Evolutionary conservation across 371 early-diverging fungal species (phyloP).

Genomic region (Zychaea mexicana): DNA sequence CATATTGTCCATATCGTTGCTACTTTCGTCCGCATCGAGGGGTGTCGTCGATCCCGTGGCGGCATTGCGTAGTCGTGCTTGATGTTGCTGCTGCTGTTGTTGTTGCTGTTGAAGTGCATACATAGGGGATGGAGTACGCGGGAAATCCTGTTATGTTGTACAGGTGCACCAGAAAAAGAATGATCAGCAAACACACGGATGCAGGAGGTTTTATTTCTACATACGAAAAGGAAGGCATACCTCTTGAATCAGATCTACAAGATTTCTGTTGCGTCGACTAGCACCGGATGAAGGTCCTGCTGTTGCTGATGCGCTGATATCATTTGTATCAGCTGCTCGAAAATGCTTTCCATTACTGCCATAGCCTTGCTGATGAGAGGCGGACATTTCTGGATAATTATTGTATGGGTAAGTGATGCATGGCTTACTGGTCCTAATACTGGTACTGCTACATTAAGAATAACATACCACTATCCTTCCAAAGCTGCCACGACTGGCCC

Average conservation of each 20-base stretch:
- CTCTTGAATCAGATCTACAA: slow-evolving; percentile 4
- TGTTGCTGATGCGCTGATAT: neutral
- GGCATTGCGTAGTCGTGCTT: neutral
- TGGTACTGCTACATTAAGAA: neutral
- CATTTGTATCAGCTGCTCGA: slow-evolving; percentile 2
- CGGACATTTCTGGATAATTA: slow-evolving; percentile 5
- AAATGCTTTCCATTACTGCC: slow-evolving; percentile 8
- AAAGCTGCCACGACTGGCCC: slow-evolving; percentile 39
- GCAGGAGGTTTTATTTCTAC: neutral
- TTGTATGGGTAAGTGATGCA: neutral
- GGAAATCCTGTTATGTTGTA: neutral
- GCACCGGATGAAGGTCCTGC: neutral
- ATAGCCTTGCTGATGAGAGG: slow-evolving; percentile 18
- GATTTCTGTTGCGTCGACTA: neutral
- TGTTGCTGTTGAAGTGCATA: slow-evolving; percentile 7
- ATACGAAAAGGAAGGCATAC: neutral
- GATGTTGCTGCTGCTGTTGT: neutral
- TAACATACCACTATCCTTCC: slow-evolving; percentile 23
- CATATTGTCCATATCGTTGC: slow-evolving; percentile 2
- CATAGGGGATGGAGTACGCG: slow-evolving; percentile 1
- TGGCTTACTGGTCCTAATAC: neutral
- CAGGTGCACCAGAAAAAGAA: neutral
- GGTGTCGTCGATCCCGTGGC: neutral
- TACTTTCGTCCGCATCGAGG: neutral
- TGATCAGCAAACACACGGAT: neutral